A percentile compares a stretch with the other conserved stretches of the same genome.
These are phyloP conservation scores for Ceratocystis huliohia DNA, from an alignment of 2,329 filamentous ascomycete species.

Conservation along the genomic window DNA sequence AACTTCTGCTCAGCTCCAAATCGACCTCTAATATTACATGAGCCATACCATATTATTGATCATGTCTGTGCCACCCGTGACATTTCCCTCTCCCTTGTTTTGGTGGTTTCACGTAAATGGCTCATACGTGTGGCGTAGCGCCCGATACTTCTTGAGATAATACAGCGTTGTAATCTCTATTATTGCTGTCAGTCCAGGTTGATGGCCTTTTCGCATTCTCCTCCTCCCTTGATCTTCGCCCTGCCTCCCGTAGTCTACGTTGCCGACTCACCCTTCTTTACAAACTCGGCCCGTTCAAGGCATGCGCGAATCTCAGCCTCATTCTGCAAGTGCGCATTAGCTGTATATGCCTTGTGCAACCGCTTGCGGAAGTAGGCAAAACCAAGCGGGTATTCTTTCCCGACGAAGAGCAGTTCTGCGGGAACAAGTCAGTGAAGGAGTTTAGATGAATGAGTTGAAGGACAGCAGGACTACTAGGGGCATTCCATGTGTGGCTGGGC, in stretches of 20 bases:
- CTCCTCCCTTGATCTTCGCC: background rate
- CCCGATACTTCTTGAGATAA: conserved; percentile 82
- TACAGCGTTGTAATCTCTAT: conserved; percentile 89
- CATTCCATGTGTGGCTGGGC: too few species aligned
- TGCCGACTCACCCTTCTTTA: conserved; percentile 66
- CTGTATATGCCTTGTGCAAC: conserved; percentile 73
- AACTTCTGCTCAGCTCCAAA: background rate
- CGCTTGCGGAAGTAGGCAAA: conserved; percentile 67
- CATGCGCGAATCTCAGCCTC: conserved; percentile 63
- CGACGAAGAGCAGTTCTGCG: conserved; percentile 69
- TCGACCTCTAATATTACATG: background rate
- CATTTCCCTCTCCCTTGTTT: conserved; percentile 5
- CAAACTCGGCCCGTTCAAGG: conserved; percentile 69
- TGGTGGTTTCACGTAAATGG: conserved; percentile 19
- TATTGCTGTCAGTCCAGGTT: conserved; percentile 7
- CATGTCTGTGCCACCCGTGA: background rate
- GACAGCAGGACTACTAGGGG: background rate
- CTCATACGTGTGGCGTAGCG: conserved; percentile 72
- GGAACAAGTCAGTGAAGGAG: background rate
- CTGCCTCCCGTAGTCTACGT: background rate
- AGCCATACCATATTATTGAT: too few species aligned
- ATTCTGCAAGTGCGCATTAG: conserved; percentile 56
- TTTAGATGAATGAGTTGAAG: background rate
- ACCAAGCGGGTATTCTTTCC: conserved; percentile 75
- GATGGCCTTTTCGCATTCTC: too few species aligned